These are phyloP conservation scores for Microbotryomycetes sp. DNA, from an alignment of 1,284 basidiomycete species.

Conservation along the genomic window DNA sequence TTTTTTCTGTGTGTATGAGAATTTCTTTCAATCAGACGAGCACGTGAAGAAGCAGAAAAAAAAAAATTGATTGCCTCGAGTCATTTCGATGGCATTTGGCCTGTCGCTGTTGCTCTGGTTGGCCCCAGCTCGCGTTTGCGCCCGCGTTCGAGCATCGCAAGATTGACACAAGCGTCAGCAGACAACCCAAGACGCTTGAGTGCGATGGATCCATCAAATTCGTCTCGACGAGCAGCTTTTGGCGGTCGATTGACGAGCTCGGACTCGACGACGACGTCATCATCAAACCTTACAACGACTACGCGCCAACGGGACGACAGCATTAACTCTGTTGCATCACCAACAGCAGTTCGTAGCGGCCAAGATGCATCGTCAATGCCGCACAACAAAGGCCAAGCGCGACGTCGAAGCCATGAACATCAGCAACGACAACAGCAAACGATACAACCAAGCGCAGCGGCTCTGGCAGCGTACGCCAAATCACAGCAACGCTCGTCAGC, in stretches of 20 bases:
- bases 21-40: no score
- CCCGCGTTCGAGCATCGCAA: no score
- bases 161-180: no score
- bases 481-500: neutral
- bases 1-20: no score
- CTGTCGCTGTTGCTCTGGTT: neutral
- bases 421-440: neutral
- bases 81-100: neutral
- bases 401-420: neutral
- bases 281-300: neutral
- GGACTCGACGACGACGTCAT: neutral
- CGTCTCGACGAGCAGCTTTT: conserved; percentile 4
- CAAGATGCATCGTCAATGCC: neutral
- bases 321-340: neutral
- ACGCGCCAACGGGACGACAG: neutral
- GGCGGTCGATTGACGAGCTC: neutral
- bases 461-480: neutral
- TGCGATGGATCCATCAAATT: no score
- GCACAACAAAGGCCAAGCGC: neutral
- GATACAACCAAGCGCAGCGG: neutral
- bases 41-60: no score
- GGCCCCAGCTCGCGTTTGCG: neutral
- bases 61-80: no score
- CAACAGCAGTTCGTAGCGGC: neutral
- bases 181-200: no score